Evolutionary conservation across 1,284 basidiomycete genomes (phyloP).

Genomic region (Stereum hirsutum): DNA sequence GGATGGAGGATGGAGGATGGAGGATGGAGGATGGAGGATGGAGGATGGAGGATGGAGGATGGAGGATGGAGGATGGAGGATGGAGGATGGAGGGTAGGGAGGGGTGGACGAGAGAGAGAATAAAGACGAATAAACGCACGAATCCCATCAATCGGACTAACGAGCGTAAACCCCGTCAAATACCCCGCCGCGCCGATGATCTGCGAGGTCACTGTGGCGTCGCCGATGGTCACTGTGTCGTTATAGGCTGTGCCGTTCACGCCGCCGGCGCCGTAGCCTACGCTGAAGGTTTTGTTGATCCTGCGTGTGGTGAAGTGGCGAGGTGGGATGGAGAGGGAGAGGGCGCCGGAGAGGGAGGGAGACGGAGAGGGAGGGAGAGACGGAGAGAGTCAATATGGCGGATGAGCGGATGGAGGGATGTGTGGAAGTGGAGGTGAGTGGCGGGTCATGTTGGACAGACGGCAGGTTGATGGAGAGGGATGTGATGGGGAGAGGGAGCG

Average conservation of each 20-base stretch:
- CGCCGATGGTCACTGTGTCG: neutral
- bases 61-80: no score
- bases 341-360: no score
- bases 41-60: no score
- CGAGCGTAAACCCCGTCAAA: neutral
- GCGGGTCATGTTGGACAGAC: constrained; percentile 41
- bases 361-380: no score
- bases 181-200: neutral
- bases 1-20: no score
- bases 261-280: neutral
- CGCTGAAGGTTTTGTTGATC: neutral
- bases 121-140: neutral
- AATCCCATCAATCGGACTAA: neutral
- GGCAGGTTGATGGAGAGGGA: constrained; percentile 85
- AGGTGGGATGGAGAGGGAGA: neutral
- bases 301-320: neutral
- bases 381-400: no score
- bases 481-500: constrained; percentile 32
- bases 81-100: no score
- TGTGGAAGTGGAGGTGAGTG: no score
- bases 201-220: neutral
- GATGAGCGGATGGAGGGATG: no score
- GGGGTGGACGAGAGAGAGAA: no score
- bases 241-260: neutral
- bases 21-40: no score